These are phyloP conservation scores for Kluyveromyces lactis DNA, from an alignment of 805 yeast species.

Conservation along the genomic window DNA sequence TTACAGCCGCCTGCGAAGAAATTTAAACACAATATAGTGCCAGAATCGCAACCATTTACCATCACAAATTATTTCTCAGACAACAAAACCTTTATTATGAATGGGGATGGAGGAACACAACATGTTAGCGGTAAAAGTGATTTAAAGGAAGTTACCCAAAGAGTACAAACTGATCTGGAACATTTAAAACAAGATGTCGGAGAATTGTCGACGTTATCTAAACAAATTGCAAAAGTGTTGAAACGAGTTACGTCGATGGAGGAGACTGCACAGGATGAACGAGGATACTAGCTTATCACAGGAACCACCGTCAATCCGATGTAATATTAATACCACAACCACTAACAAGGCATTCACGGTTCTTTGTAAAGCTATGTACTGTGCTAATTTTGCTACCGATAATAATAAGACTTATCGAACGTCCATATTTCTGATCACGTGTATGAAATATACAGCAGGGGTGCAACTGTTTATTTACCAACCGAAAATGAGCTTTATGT, in stretches of 20 bases:
- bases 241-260: constrained; percentile 5
- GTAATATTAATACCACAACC: too few species aligned
- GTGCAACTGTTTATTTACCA: too few species aligned
- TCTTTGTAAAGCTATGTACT: too few species aligned
- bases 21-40: neutral
- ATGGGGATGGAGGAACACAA: constrained; percentile 3
- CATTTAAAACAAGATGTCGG: constrained; percentile 1
- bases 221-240: constrained; percentile 1
- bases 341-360: too few species aligned
- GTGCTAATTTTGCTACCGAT: too few species aligned
- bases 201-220: constrained; percentile 1
- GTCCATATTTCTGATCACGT: too few species aligned
- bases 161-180: neutral
- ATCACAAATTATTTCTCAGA: constrained; percentile 4
- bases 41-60: constrained; percentile 1
- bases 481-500: too few species aligned
- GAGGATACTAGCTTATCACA: too few species aligned
- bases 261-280: constrained; percentile 1
- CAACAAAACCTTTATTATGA: constrained; percentile 3
- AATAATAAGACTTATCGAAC: too few species aligned
- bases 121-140: neutral
- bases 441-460: too few species aligned
- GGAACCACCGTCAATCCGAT: too few species aligned
- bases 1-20: neutral
- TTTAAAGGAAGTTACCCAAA: neutral